phyloP scores from a whole-genome alignment of 805 yeast genomes.

The Lachancea sp. region DNA sequence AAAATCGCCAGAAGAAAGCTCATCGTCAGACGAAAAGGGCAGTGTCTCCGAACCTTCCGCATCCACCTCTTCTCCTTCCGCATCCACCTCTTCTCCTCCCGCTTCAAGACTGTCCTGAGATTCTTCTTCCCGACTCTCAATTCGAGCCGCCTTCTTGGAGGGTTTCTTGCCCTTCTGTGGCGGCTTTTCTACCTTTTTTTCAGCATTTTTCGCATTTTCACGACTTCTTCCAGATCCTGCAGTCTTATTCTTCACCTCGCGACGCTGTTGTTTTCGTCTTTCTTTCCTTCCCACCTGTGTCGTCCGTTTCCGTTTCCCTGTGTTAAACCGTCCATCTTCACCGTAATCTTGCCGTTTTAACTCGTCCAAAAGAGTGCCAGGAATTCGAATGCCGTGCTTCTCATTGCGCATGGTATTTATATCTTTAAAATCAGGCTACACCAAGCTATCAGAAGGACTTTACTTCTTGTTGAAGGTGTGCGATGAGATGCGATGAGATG shows the following conservation, averaged over 20 bases:
- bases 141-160: no score
- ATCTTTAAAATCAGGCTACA: background rate
- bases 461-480: background rate
- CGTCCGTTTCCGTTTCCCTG: conserved; percentile 32
- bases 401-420: background rate
- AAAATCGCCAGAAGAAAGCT: conserved; percentile 38
- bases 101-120: no score
- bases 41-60: conserved; percentile 6
- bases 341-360: conserved; percentile 41
- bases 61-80: background rate
- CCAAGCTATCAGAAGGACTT: background rate
- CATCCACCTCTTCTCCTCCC: no score
- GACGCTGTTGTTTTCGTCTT: conserved; percentile 37
- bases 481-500: background rate
- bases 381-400: conserved; percentile 46
- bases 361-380: conserved; percentile 49
- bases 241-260: conserved; percentile 18
- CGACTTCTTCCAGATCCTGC: background rate
- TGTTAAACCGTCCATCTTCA: conserved; percentile 34
- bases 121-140: no score
- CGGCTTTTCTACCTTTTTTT: no score
- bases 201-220: conserved; percentile 4
- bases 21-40: conserved; percentile 38
- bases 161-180: no score
- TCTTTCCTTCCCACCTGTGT: conserved; percentile 37